Evolutionary conservation across 768 basidiomycete species (phyloP), one percentile per base, ranked within the genome.

Genomic region (Artomyces pyxidatus): DNA sequence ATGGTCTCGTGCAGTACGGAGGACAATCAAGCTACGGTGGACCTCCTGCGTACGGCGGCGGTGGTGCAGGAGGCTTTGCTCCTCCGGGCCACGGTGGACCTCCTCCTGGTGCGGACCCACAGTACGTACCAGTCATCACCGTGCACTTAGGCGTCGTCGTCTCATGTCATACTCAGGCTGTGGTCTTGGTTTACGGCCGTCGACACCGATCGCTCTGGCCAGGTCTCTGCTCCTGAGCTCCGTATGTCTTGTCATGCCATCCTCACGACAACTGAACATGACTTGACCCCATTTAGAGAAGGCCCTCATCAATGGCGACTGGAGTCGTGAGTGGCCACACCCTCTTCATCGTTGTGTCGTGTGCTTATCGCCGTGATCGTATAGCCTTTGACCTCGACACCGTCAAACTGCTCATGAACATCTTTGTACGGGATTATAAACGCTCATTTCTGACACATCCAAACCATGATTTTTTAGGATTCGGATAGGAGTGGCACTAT

Each of bases 311-410:
- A 70, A 79, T 46, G 78, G 88, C 35, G 85, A 91, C 60, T 89
- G 85, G 85, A 76, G 75, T 56, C 78, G 88, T 89, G 55, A 64
- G 88, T 72, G 11, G 23, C 39, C n/a, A 22, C 7, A 19, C 14
- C 26, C 40, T 38, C 25, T 27, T 32, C 7, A 9, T 12, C 19
- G 19, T 17, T 26, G 12, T 26, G 21, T 14, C 21, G 29, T 25
- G 11, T 42, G 37, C 5, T 42, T 37, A 25, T 23, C 21, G 16
- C 7, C 41, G 41, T 9, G 21, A 27, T 22, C 27, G 32, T 30
- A 7, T 47, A 88, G 87, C 82, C 5, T 91, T 91, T 59, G 88
- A 90, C 67, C 68, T 87, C 48, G 89, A 90, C 59, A 91, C 89
- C 22, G 84, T 90, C 63, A 89, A 88, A 70, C 73, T 90, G 28